phyloP scores from a whole-genome alignment of 2,329 filamentous ascomycete species.

The Pseudocercospora cruenta region DNA sequence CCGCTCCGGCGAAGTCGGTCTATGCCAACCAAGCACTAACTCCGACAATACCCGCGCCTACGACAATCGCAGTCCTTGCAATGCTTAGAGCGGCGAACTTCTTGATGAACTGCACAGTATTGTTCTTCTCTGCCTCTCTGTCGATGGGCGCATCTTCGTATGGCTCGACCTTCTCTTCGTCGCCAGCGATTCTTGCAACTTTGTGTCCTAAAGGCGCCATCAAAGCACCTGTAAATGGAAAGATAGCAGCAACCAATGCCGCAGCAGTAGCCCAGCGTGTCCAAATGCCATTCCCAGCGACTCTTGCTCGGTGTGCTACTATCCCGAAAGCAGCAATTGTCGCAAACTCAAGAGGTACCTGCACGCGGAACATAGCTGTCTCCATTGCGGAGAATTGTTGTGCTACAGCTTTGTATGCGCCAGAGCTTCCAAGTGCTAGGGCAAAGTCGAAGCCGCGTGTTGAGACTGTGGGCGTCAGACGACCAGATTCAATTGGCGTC shows the following conservation, averaged over 20 bases:
- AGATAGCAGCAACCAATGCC: conserved; percentile 26
- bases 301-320: conserved; percentile 26
- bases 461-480: conserved; percentile 25
- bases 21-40: not conserved
- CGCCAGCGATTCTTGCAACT: conserved; percentile 31
- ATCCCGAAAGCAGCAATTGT: conserved; percentile 28
- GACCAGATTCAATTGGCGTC: conserved; percentile 23
- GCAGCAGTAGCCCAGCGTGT: conserved; percentile 31
- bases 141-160: conserved; percentile 38
- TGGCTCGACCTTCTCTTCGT: conserved; percentile 35
- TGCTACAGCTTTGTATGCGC: conserved; percentile 35
- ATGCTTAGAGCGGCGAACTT: conserved; percentile 30
- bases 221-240: conserved; percentile 29
- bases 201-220: conserved; percentile 36
- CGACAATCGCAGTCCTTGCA: conserved; percentile 24
- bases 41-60: conserved; percentile 16
- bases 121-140: conserved; percentile 34
- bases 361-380: conserved; percentile 26
- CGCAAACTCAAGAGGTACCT: conserved; percentile 32
- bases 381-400: conserved; percentile 33
- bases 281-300: conserved; percentile 17
- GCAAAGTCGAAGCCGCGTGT: conserved; percentile 22
- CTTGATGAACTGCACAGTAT: conserved; percentile 34
- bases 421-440: conserved; percentile 22
- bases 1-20: not conserved